Conservation (phyloP, 1,284 basidiomycete species). For the Fomitopsis betulina region DNA sequence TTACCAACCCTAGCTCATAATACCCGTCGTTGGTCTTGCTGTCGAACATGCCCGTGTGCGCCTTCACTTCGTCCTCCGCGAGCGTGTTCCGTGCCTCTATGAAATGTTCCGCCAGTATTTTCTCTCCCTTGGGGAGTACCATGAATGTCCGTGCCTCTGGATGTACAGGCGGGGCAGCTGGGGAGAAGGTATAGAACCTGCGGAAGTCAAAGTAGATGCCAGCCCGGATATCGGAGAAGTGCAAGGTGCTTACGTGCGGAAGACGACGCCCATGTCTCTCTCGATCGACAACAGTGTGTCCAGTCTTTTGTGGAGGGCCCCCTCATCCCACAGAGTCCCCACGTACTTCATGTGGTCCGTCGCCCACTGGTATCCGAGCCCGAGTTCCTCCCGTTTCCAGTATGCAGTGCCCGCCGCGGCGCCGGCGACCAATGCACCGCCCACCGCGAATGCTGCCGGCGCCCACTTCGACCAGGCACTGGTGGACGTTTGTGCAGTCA, state of each 20-base stretch:
- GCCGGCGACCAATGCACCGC: constrained; percentile 72
- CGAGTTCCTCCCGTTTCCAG: constrained; percentile 70
- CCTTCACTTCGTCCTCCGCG: constrained; percentile 78
- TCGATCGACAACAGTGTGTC: constrained; percentile 59
- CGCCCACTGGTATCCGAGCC: constrained; percentile 71
- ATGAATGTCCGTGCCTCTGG: constrained; percentile 67
- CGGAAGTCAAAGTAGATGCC: neutral
- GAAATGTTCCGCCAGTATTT: constrained; percentile 53
- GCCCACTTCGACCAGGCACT: constrained; percentile 58
- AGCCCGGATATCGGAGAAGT: constrained; percentile 2
- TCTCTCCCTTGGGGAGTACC: constrained; percentile 58
- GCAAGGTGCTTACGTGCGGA: constrained; percentile 60
- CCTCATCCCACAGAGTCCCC: constrained; percentile 82
- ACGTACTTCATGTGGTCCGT: constrained; percentile 92
- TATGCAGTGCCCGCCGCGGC: constrained; percentile 85
- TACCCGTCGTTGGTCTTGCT: constrained; percentile 84
- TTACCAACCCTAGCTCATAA: constrained; percentile 76
- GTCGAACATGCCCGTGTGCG: constrained; percentile 89
- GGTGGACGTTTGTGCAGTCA: constrained; percentile 8
- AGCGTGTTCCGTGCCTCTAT: constrained; percentile 58
- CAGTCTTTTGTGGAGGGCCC: constrained; percentile 57
- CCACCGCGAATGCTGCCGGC: constrained; percentile 58
- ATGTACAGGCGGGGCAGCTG: constrained; percentile 52
- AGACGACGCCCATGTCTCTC: constrained; percentile 58
- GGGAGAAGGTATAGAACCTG: constrained; percentile 78